A percentile compares a stretch with the other conserved stretches of the same genome.
Conservation (phyloP, 768 basidiomycete species). For the Rhodotorula diobovata region DNA sequence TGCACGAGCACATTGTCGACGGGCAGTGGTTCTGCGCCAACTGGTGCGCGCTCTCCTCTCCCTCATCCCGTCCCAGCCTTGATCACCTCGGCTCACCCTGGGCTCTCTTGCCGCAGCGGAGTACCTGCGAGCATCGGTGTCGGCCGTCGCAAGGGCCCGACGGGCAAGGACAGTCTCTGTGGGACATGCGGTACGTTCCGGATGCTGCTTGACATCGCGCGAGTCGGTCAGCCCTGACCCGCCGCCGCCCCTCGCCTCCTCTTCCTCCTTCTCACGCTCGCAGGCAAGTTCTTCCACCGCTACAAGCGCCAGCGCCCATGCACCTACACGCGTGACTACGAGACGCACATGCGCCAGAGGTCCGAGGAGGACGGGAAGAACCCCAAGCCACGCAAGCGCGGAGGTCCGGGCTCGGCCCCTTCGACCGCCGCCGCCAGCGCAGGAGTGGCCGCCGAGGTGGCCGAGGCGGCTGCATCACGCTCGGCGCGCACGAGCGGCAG, state of each 20-base stretch:
- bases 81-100: neutral
- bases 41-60: conserved; percentile 38
- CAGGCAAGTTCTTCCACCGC: conserved; percentile 86
- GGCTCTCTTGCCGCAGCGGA: conserved; percentile 52
- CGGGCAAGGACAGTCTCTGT: conserved; percentile 85
- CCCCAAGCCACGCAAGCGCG: neutral
- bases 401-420: neutral
- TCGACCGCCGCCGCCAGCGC: neutral
- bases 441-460: conserved; percentile 47
- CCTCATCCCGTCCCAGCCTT: no score
- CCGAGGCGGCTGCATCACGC: conserved; percentile 44
- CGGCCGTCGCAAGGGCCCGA: conserved; percentile 79
- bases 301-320: conserved; percentile 75
- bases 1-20: conserved; percentile 60
- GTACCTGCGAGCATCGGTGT: conserved; percentile 80
- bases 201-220: neutral
- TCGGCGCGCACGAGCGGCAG: neutral
- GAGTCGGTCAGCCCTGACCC: conserved; percentile 7
- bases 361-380: neutral
- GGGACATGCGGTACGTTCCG: conserved; percentile 73
- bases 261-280: neutral
- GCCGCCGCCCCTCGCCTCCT: no score
- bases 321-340: conserved; percentile 70
- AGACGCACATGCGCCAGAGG: conserved; percentile 55
- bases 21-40: conserved; percentile 94